phyloP scores from a whole-genome alignment of 2,329 filamentous ascomycete genomes.

The Calonectria leucothoes region DNA sequence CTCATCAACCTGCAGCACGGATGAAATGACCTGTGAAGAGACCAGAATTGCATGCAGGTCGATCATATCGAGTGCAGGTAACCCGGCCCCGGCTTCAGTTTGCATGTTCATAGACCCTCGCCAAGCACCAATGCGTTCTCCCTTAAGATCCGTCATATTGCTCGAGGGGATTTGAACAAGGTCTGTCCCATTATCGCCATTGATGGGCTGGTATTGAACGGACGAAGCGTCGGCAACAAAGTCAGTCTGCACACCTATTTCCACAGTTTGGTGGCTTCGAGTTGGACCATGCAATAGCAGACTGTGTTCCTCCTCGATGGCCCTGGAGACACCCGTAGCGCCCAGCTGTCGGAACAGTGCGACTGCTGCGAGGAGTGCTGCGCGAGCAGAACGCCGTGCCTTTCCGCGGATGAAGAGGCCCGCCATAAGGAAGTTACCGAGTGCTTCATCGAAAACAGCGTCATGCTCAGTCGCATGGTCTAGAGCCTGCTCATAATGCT shows the following conservation, averaged over 20 bases:
- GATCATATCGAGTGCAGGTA: conserved; percentile 85
- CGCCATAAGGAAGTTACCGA: conserved; percentile 79
- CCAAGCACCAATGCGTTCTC: conserved; percentile 73
- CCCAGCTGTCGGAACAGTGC: conserved; percentile 76
- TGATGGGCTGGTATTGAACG: conserved; percentile 62
- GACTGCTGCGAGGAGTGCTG: conserved; percentile 75
- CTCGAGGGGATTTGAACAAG: conserved; percentile 56
- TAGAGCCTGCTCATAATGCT: conserved; percentile 75
- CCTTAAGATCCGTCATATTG: conserved; percentile 61
- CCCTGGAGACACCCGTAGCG: conserved; percentile 75
- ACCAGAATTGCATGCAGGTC: conserved; percentile 83
- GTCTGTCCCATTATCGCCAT: conserved; percentile 58
- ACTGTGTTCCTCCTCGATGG: conserved; percentile 75
- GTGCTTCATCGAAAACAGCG: conserved; percentile 77
- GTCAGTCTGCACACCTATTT: conserved; percentile 77
- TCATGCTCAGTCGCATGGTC: conserved; percentile 77
- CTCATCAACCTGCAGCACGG: conserved; percentile 79
- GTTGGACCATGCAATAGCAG: conserved; percentile 73
- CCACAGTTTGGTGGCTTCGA: conserved; percentile 67
- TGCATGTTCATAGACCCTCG: conserved; percentile 67
- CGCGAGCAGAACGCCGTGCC: conserved; percentile 75
- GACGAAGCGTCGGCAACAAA: conserved; percentile 69
- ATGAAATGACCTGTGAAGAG: conserved; percentile 83
- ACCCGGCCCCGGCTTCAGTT: conserved; percentile 68
- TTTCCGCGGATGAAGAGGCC: conserved; percentile 75